phyloP scores from a whole-genome alignment of 1,284 basidiomycete genomes.

The Apiotrichum veenhuisii region DNA sequence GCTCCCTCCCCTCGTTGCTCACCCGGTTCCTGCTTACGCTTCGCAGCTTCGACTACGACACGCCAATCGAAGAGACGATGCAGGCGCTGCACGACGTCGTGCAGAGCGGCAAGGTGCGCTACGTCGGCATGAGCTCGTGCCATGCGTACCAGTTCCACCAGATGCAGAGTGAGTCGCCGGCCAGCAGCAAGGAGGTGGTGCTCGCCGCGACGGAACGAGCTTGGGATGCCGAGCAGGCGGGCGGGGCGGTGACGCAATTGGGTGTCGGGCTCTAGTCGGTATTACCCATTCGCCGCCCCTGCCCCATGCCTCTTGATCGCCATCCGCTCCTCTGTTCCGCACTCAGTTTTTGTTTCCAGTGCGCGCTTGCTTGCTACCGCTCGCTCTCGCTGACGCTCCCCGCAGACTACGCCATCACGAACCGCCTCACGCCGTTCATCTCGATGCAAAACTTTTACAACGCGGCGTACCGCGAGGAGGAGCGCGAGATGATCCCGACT shows the following conservation, averaged over 20 bases:
- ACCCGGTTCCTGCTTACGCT: too few species aligned
- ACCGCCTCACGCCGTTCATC: constrained; percentile 63
- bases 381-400: constrained; percentile 2
- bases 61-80: constrained; percentile 63
- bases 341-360: neutral
- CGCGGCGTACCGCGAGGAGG: constrained; percentile 58
- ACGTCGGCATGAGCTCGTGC: constrained; percentile 61
- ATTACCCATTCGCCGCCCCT: too few species aligned
- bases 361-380: neutral
- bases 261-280: too few species aligned
- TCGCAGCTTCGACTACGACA: constrained; percentile 57
- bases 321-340: too few species aligned
- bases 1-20: too few species aligned
- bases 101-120: constrained; percentile 61
- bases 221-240: neutral
- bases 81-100: constrained; percentile 67
- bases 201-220: too few species aligned
- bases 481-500: constrained; percentile 61
- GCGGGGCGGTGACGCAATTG: too few species aligned
- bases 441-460: constrained; percentile 64
- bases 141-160: constrained; percentile 50
- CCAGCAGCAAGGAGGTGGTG: neutral
- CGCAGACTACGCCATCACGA: constrained; percentile 48
- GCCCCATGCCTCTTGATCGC: too few species aligned
- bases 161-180: constrained; percentile 46